Percentiles rank a stretch among this genome's conserved stretches.
These are phyloP conservation scores for Plantago lanceolata DNA, from an alignment of 305 asterid genomes.

Conservation along the genomic window DNA sequence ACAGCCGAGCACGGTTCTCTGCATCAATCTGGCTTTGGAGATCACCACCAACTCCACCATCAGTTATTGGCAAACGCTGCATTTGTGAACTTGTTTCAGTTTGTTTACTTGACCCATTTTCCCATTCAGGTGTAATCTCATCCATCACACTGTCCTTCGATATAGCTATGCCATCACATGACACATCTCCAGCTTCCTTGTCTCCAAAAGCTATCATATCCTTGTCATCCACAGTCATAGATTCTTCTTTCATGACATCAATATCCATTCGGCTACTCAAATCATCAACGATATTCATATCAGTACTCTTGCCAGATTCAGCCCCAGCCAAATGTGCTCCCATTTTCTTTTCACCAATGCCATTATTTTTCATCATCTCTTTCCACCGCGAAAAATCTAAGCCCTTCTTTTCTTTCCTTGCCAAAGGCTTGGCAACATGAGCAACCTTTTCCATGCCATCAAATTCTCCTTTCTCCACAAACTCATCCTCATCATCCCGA, in stretches of 20 bases:
- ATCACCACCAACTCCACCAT: conserved; percentile 35
- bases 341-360: conserved; percentile 24
- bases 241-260: conserved; percentile 24
- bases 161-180: conserved; percentile 19
- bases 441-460: conserved; percentile 42
- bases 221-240: conserved; percentile 22
- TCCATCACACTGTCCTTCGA: conserved; percentile 20
- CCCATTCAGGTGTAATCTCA: conserved; percentile 22
- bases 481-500: conserved; percentile 30
- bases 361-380: conserved; percentile 33
- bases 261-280: conserved; percentile 18
- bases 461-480: conserved; percentile 35
- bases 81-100: conserved; percentile 25
- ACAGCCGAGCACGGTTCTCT: conserved; percentile 64
- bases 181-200: conserved; percentile 20
- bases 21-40: conserved; percentile 76
- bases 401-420: conserved; percentile 63
- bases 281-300: conserved; percentile 25
- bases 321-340: conserved; percentile 19
- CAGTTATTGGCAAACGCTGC: conserved; percentile 23
- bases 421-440: conserved; percentile 56
- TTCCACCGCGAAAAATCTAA: conserved; percentile 59
- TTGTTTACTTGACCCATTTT: conserved; percentile 25
- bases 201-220: conserved; percentile 20
- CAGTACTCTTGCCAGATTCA: conserved; percentile 23